Percentiles rank a stretch among this genome's conserved stretches.
Evolutionary conservation across 805 yeast species (phyloP).

Genomic region (Ogataea allantospora): DNA sequence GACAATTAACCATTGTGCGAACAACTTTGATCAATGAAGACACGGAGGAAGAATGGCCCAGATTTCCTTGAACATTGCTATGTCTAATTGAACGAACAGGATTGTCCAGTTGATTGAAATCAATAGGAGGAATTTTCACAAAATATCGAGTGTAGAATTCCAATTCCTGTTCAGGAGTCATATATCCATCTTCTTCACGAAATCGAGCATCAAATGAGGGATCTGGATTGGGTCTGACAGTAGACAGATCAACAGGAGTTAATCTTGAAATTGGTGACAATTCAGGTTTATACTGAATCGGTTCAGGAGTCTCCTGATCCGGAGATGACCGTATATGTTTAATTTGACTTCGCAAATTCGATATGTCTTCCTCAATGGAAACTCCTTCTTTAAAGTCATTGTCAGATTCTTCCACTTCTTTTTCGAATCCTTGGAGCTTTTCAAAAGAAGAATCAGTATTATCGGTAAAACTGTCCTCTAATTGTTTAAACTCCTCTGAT

Average conservation of each 20-base stretch:
- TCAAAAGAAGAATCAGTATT: slow-evolving; percentile 9
- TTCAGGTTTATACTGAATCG: background rate
- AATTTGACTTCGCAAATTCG: slow-evolving; percentile 2
- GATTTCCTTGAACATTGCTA: slow-evolving; percentile 20
- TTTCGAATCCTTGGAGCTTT: background rate
- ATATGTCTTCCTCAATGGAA: slow-evolving; percentile 2
- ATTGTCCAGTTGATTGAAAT: slow-evolving; percentile 21
- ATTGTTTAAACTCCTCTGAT: slow-evolving; percentile 8
- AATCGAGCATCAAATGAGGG: slow-evolving; percentile 25
- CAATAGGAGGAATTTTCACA: slow-evolving; percentile 25
- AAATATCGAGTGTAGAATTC: slow-evolving; percentile 40
- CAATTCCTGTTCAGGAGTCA: slow-evolving; percentile 36
- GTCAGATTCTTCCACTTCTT: slow-evolving; percentile 16
- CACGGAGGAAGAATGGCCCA: slow-evolving; percentile 27
- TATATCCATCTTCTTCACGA: slow-evolving; percentile 38
- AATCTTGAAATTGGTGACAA: background rate
- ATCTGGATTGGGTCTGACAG: slow-evolving; percentile 8
- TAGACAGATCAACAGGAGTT: slow-evolving; percentile 5
- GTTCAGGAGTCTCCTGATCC: slow-evolving; percentile 1
- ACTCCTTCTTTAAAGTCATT: slow-evolving; percentile 15
- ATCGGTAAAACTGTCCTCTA: slow-evolving; percentile 16
- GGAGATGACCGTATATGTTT: slow-evolving; percentile 6
- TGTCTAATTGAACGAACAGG: slow-evolving; percentile 22
- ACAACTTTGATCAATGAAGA: slow-evolving; percentile 21
- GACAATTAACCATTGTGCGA: slow-evolving; percentile 5